phyloP scores from a whole-genome alignment of 2,329 filamentous ascomycete species.

The Phialophora macrospora region DNA sequence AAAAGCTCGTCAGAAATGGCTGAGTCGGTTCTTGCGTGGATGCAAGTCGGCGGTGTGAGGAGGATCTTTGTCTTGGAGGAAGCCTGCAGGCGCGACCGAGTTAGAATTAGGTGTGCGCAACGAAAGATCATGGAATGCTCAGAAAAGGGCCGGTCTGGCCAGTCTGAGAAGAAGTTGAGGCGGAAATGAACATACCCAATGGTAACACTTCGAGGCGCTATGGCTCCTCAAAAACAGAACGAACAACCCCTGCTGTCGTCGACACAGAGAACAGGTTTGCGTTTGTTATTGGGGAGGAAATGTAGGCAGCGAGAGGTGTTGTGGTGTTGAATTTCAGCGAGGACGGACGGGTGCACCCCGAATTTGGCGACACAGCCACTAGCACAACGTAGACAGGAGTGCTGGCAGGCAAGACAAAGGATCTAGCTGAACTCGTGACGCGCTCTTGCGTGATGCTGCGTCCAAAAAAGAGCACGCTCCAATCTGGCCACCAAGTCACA shows the following conservation, averaged over 20 bases:
- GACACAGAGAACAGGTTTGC: conserved; percentile 10
- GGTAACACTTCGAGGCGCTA: conserved; percentile 22
- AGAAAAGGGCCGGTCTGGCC: background rate
- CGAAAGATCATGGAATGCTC: conserved; percentile 5
- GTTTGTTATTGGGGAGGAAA: conserved; percentile 25
- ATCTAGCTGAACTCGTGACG: conserved; percentile 30
- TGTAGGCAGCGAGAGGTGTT: conserved; percentile 25
- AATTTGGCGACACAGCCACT: conserved; percentile 29
- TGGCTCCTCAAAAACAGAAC: conserved; percentile 24
- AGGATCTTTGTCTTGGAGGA: conserved; percentile 23
- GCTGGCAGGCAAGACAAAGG: conserved; percentile 15
- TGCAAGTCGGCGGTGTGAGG: conserved; percentile 13
- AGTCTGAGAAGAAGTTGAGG: background rate
- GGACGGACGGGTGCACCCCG: conserved; percentile 22
- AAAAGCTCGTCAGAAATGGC: conserved; percentile 52
- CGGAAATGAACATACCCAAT: conserved; percentile 30
- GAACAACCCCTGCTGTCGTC: conserved; percentile 15
- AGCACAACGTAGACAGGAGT: conserved; percentile 14
- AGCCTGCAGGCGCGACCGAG: conserved; percentile 30
- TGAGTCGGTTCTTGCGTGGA: background rate
- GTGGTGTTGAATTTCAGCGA: conserved; percentile 24
- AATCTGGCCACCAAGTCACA: conserved; percentile 33
- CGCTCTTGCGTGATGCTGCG: conserved; percentile 19
- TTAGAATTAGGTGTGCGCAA: conserved; percentile 21
- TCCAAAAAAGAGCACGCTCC: conserved; percentile 11